phyloP scores from a whole-genome alignment of 805 yeast genomes.

The Starmerella bombi region DNA sequence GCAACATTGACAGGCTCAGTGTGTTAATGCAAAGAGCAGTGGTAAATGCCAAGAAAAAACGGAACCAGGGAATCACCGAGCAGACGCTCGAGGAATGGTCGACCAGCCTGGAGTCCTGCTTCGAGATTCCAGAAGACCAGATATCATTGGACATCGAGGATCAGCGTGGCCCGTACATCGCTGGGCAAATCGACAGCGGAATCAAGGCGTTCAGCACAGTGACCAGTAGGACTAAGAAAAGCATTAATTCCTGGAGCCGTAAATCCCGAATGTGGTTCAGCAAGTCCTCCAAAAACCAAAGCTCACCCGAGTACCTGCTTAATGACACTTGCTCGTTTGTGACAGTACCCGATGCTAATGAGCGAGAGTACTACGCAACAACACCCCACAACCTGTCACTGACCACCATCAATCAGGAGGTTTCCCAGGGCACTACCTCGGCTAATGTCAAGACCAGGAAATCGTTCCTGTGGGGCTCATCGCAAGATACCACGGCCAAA shows the following conservation, averaged over 20 bases:
- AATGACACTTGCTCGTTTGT: neutral
- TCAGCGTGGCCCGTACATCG: no score
- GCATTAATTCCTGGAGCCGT: neutral
- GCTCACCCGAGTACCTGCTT: no score
- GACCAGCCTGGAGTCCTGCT: neutral
- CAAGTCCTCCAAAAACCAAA: neutral
- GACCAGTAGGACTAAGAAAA: neutral
- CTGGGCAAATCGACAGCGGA: no score
- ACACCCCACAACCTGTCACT: neutral
- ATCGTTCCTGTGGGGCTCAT: neutral
- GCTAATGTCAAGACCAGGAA: neutral
- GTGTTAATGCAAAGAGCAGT: conserved; percentile 12
- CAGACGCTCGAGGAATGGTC: neutral
- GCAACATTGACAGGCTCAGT: conserved; percentile 5
- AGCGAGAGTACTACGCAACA: neutral
- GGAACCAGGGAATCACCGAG: neutral
- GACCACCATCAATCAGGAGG: neutral
- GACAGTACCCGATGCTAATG: neutral
- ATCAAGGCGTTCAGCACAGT: no score
- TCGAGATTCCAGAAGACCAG: neutral
- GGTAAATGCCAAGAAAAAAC: neutral
- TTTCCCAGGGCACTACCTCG: neutral
- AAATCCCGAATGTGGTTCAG: conserved; percentile 1
- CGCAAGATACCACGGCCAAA: neutral
- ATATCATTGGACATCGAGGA: no score